These are phyloP conservation scores for Backusella sp. DNA, from an alignment of 192 early-diverging fungal genomes.

Conservation along the genomic window DNA sequence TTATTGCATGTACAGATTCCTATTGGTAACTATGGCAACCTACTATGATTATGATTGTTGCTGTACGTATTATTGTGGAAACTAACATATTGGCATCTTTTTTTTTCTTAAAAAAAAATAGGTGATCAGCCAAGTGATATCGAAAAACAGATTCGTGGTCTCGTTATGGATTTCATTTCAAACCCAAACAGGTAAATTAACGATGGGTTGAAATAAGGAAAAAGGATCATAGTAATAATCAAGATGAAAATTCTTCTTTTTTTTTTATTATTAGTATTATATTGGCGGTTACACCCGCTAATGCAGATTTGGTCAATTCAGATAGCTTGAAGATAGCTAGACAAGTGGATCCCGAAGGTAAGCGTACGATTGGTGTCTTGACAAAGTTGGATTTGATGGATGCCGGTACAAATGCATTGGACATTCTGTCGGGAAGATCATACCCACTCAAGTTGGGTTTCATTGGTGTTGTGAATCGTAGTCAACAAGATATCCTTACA, in stretches of 20 bases:
- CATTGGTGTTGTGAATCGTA: constrained; percentile 80
- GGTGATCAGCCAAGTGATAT: constrained; percentile 85
- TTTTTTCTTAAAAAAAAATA: constrained; percentile 11
- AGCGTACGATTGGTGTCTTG: constrained; percentile 75
- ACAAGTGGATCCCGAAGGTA: constrained; percentile 78
- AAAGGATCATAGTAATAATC: background rate
- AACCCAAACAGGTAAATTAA: constrained; percentile 68
- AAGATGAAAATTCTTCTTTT: background rate
- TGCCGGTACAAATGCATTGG: constrained; percentile 77
- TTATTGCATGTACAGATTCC: constrained; percentile 29
- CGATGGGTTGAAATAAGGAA: background rate
- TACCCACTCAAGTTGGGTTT: constrained; percentile 80
- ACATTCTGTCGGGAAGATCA: constrained; percentile 73
- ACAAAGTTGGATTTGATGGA: constrained; percentile 89
- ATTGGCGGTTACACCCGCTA: constrained; percentile 79
- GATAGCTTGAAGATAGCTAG: constrained; percentile 86
- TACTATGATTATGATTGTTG: background rate
- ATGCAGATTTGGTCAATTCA: constrained; percentile 79
- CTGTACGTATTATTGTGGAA: background rate
- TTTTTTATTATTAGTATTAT: constrained; percentile 56
- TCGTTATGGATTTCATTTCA: constrained; percentile 76
- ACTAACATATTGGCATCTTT: background rate
- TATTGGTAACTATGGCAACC: constrained; percentile 24
- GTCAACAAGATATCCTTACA: constrained; percentile 74
- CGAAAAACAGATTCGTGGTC: constrained; percentile 73